Evolutionary conservation across 495 filamentous ascomycete genomes (phyloP), one percentile per base, ranked within the genome.

Genomic region (Daldinia decipiens): DNA sequence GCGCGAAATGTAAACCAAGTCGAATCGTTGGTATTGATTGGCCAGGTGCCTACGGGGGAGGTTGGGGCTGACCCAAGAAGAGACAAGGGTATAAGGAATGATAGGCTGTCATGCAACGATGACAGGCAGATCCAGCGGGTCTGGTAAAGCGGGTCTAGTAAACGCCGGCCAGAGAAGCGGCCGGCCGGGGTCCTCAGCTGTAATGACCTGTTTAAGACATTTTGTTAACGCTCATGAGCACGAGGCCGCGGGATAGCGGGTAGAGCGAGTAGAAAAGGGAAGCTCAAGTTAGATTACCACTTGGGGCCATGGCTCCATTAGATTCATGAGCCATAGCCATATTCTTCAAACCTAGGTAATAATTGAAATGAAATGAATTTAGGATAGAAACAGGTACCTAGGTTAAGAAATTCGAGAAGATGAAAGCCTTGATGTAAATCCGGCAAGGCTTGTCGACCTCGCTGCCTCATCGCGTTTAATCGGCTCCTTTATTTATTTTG

Each of bases 181-280:
- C 53, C 53, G 53, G 31, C 53, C 31, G 53, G 53, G 53, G 31
- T 19, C 53, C 12, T 36, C 53, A 56, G 53, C 53, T 56, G n/a
- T 19, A 17, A 55, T 29, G 19, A 27, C 5, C 9, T 1, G 5
- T 53, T 31, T 36, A 36, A 56, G 29, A 31, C 29, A 31, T 56
- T 32, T 17, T 56, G 21, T 36, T 38, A 17, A 56, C 29, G 53
- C 31, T n/a, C 31, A 56, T 31, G 31, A 56, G 51, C 29, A 53
- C 51, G 51, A 56, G 31, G 31, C 13, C 27, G 34, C 15, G 31
- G 12, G 11, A 56, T 38, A 17, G 11, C 26, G 29, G 17, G 12
- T 11, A 36, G 7, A 32, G 21, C 26, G n/a, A 36, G 4, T 13
- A 36, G n/a, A n/a, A 32, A 32, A 9, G 17, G 29, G 50, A 27